Evolutionary conservation across 1,284 basidiomycete species (phyloP).

Genomic region (Lignosus rhinocerotis): DNA sequence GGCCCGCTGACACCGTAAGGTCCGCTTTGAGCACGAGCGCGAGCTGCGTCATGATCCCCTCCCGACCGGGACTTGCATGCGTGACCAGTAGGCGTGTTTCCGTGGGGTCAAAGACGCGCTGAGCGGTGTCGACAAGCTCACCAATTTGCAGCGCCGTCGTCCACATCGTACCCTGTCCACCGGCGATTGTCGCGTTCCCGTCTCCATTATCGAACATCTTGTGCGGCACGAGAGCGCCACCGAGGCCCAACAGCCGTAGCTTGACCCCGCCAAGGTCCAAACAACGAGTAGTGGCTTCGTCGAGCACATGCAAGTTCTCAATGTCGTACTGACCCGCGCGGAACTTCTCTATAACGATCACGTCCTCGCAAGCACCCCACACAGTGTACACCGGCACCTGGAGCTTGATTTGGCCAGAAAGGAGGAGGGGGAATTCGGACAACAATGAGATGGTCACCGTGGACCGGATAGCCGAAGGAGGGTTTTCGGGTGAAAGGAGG

Average conservation of each 20-base stretch:
- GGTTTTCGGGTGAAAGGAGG: constrained; percentile 70
- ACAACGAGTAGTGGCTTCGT: constrained; percentile 91
- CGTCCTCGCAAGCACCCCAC: constrained; percentile 98
- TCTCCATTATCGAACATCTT: constrained; percentile 98
- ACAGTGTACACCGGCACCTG: constrained; percentile 94
- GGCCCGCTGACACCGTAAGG: constrained; percentile 89
- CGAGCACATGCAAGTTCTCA: constrained; percentile 87
- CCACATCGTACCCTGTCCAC: constrained; percentile 99
- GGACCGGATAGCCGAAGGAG: constrained; percentile 60
- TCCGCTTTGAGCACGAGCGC: constrained; percentile 92
- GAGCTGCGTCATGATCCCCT: constrained; percentile 91
- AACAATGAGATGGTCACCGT: constrained; percentile 73
- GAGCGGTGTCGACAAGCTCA: constrained; percentile 96
- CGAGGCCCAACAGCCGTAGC: constrained; percentile 90
- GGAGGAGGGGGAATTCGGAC: constrained; percentile 92
- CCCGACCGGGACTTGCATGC: constrained; percentile 90
- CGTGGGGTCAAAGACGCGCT: constrained; percentile 88
- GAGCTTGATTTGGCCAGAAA: constrained; percentile 86
- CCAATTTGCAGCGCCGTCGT: constrained; percentile 97
- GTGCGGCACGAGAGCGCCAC: constrained; percentile 94
- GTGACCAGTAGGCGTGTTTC: constrained; percentile 95
- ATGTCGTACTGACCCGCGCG: constrained; percentile 81
- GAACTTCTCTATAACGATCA: constrained; percentile 90
- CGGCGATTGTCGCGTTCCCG: constrained; percentile 93
- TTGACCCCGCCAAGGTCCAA: constrained; percentile 94